These are phyloP conservation scores for Hypoxylon sp. DNA, from an alignment of 2,329 filamentous ascomycete genomes.

Conservation along the genomic window DNA sequence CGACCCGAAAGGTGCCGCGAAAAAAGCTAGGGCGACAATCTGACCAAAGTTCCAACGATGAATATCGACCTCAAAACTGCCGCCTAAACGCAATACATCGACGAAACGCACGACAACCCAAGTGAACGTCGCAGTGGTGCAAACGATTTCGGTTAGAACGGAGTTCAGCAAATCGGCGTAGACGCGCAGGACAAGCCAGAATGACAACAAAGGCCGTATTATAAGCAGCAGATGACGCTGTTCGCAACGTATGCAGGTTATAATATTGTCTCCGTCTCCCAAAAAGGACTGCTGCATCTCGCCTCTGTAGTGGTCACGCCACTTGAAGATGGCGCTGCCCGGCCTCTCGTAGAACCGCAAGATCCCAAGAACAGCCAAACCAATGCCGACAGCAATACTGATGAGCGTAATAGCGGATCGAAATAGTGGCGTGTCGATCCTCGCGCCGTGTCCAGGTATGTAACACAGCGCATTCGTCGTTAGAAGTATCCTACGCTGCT, in stretches of 20 bases:
- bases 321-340: constrained; percentile 43
- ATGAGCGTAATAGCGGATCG: constrained; percentile 34
- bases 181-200: constrained; percentile 49
- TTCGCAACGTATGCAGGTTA: constrained; percentile 50
- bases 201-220: constrained; percentile 46
- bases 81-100: constrained; percentile 39
- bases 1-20: constrained; percentile 40
- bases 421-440: constrained; percentile 35
- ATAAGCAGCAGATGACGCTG: constrained; percentile 49
- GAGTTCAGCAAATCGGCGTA: constrained; percentile 49
- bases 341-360: constrained; percentile 44
- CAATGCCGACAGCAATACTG: constrained; percentile 32
- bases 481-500: constrained; percentile 37
- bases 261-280: constrained; percentile 38
- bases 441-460: constrained; percentile 40
- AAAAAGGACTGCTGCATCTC: constrained; percentile 44
- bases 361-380: constrained; percentile 28
- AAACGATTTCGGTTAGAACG: constrained; percentile 44
- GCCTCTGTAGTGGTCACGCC: constrained; percentile 47
- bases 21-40: constrained; percentile 43
- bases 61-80: constrained; percentile 24
- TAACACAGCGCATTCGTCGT: constrained; percentile 48
- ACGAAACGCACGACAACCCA: constrained; percentile 47
- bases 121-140: constrained; percentile 38
- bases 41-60: constrained; percentile 45